Evolutionary conservation across 192 early-diverging fungal genomes (phyloP), one percentile per base, ranked within the genome.

Genomic region (Rhizoclosmatium globosum): DNA sequence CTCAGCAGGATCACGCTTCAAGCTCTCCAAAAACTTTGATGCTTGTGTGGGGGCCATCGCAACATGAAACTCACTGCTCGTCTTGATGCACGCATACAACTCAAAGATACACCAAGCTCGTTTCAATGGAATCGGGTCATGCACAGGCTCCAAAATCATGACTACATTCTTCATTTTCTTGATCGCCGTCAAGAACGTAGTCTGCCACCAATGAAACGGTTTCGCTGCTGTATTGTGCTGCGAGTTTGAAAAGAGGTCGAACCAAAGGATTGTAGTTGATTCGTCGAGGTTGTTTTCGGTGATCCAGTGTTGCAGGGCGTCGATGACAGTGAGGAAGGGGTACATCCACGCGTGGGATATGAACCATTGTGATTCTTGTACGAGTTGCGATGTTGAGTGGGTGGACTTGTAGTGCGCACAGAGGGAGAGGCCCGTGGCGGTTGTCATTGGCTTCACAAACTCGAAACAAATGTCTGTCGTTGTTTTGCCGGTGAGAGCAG

Each of bases 31-130:
- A 39, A 71, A 68, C 11, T 31, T 39, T 13, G n/a, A 17, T 60
- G 19, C 43, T 31, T 74, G 46, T 19, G 47, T 47, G 7, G 56
- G 31, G 2, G 77, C 19, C 65, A 78, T 70, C 21, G 68, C 68
- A 21, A 78, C 59, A n/a, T 79, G 42, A 70, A 83, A 83, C 19
- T 19, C 3, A 23, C 59, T 67, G 56, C 66, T 76, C 15, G 82
- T 83, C 7, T 7, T 31, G 2, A 19, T 57, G 56, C 64, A 48
- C 1, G 79, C 41, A 47, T 77, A 82, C 46, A 84, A 41, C 64
- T 84, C 83, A 50, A 78, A 84, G 19, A 72, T 65, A 56, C 83
- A 84, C 83, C 83, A 84, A 7, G 76, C 74, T 2, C 83, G 73
- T 2, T 42, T 77, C 3, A 84, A 46, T 0, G 80, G n/a, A 13